Percentiles rank a stretch among this genome's conserved stretches.
These are phyloP conservation scores for Apiotrichum akiyoshidainum DNA, from an alignment of 1,284 basidiomycete genomes.

Conservation along the genomic window DNA sequence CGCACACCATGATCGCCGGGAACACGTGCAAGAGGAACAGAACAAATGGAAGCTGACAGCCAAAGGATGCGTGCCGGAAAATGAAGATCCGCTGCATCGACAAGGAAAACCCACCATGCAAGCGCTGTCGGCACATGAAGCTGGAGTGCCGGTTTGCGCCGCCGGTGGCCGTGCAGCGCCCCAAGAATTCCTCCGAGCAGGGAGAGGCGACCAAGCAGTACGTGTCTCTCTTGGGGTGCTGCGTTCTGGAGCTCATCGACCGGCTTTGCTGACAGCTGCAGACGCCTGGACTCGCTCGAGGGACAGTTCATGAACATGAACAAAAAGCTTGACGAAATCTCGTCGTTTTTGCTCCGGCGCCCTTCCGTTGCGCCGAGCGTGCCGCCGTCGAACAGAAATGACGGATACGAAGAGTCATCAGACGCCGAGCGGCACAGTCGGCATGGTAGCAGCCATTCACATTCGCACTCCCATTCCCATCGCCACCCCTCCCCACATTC, in stretches of 20 bases:
- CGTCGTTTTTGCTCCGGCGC: not conserved
- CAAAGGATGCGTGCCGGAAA: constrained; percentile 24
- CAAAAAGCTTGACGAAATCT: constrained; percentile 12
- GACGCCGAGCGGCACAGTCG: not conserved
- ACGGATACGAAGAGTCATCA: not conserved
- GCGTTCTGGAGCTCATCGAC: not conserved
- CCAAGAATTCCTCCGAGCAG: not conserved
- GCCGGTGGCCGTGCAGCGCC: not conserved
- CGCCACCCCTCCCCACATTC: too few relatives aligned
- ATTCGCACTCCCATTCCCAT: not conserved
- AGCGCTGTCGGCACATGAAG: constrained; percentile 23
- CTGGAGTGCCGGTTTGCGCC: constrained; percentile 21
- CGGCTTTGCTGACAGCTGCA: not conserved
- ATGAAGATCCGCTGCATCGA: constrained; percentile 29
- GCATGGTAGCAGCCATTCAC: not conserved
- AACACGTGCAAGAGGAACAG: too few relatives aligned
- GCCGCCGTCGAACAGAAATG: not conserved
- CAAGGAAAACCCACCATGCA: constrained; percentile 30
- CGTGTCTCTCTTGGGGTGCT: not conserved
- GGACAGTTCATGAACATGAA: constrained; percentile 6
- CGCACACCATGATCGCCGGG: too few relatives aligned
- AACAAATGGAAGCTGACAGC: not conserved
- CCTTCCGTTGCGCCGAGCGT: not conserved
- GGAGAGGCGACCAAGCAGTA: constrained; percentile 1
- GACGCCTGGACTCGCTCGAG: constrained; percentile 14